A percentile compares a stretch with the other conserved stretches of the same genome.
Conservation (phyloP, 257 asterid genomes). For the Paulownia fortunei region DNA sequence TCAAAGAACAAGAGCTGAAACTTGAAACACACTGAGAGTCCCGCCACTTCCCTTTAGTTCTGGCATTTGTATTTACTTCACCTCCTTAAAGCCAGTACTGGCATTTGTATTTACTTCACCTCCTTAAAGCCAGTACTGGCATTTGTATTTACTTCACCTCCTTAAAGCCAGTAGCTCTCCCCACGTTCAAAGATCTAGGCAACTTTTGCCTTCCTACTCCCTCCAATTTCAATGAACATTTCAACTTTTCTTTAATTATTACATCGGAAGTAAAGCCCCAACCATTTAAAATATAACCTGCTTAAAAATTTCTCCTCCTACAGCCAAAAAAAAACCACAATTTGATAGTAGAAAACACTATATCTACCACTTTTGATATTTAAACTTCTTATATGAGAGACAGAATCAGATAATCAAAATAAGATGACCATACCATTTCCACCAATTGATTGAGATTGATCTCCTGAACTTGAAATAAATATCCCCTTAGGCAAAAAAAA, state of each 20-base stretch:
- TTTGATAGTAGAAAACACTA: conserved; percentile 9
- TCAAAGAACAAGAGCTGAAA: conserved; percentile 6
- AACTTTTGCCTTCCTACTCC: conserved; percentile 3
- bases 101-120: too few relatives aligned
- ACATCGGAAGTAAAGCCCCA: background rate
- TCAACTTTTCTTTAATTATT: background rate
- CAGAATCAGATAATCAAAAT: conserved; percentile 27
- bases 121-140: too few relatives aligned
- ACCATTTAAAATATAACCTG: background rate
- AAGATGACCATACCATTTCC: conserved; percentile 80
- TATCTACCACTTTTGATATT: conserved; percentile 13
- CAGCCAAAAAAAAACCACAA: background rate
- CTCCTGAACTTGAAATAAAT: conserved; percentile 96
- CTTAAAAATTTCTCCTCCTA: background rate
- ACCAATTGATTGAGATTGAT: conserved; percentile 85
- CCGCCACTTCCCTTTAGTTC: conserved; percentile 5
- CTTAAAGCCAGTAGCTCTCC: too few relatives aligned
- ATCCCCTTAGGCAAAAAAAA: conserved; percentile 69
- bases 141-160: too few relatives aligned
- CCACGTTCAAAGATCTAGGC: background rate
- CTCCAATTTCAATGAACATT: conserved; percentile 9
- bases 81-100: background rate
- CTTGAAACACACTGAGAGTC: background rate
- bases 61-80: background rate
- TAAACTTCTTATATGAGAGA: conserved; percentile 25